Conservation (phyloP, 164 flowering plant species). For the Magnolia kwangsiensis region DNA sequence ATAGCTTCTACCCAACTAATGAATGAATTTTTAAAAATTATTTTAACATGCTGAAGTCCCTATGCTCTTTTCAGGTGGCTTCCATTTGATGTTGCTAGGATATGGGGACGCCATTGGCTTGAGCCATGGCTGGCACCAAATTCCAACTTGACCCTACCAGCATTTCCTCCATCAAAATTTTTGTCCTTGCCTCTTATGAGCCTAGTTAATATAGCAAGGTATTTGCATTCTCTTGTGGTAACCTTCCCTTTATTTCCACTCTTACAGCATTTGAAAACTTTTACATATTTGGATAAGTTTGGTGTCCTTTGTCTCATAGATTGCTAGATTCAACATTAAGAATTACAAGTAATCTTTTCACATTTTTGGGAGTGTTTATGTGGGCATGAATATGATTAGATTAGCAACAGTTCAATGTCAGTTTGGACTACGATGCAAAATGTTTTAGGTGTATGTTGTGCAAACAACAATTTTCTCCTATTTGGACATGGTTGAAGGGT, state of each 20-base stretch:
- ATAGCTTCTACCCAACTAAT: neutral
- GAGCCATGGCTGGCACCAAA: constrained; percentile 74
- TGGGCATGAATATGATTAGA: neutral
- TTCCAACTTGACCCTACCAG: constrained; percentile 56
- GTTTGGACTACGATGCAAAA: neutral
- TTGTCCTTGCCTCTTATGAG: constrained; percentile 88
- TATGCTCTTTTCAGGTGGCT: constrained; percentile 69
- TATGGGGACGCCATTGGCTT: constrained; percentile 98
- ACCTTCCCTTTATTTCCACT: neutral
- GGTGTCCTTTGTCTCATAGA: neutral
- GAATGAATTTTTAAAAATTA: neutral
- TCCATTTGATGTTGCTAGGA: constrained; percentile 85
- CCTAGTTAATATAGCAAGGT: constrained; percentile 89
- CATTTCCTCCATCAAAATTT: constrained; percentile 69
- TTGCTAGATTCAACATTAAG: neutral
- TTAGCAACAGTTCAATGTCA: neutral
- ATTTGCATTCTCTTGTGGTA: constrained; percentile 4
- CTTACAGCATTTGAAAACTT: neutral
- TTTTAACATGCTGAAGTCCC: neutral
- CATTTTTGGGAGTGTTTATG: too few species aligned
- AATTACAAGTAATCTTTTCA: neutral
- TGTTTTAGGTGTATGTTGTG: neutral
- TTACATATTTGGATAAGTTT: neutral
- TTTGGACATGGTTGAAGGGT: neutral
- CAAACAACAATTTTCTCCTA: neutral